Base-by-base conservation (phyloP, 768 basidiomycete genomes). In the Amanita pseudoporphyria region DNA sequence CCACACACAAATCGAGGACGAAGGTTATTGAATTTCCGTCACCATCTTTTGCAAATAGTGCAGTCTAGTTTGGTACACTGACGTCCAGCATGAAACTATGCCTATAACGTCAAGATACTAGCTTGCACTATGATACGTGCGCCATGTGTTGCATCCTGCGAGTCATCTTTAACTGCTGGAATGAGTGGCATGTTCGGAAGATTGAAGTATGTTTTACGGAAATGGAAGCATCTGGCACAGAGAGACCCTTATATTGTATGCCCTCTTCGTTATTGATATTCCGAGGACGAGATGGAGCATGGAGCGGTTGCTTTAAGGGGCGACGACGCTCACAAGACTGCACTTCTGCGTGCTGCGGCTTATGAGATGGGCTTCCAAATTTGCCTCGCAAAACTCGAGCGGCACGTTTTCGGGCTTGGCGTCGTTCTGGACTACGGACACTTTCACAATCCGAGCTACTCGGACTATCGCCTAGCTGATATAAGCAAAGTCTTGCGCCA, bases 1-100 rank as follows among this genome's bases (percentile, higher is more conserved):
- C 77, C 4, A 66, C 71, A 0, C 73, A 76, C 58, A 61, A 62
- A 1, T 54, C 55, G 14, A 54, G 57, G 6, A 60, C 58, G 5
- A 57, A 64, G 45, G 58, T 66, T 6, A 63, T 76, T 52, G 69
- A 76, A 56, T 56, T 66, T 3, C 56, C 68, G 2, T 12, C 53
- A 1, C 51, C 54, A 10, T 70, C 71, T n/a, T 45, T 60, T 1
- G 44, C 60, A 5, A 56, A 58, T 3, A 73, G 71, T 0, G 59
- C 69, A 1, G 57, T 72, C 59, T 77, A 3, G 65, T 76, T 1
- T 79, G 76, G 74, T 76, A 78, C 54, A 76, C 73, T 22, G 76
- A 76, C 48, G 76, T 76, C 43, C 61, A 60, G 40, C 74, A 76
- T 56, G 73, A 74, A 62, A 68, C 77, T 52, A 72, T 72, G 51